phyloP scores from a whole-genome alignment of 179 eudicot species.

The Beta lomatogona region DNA sequence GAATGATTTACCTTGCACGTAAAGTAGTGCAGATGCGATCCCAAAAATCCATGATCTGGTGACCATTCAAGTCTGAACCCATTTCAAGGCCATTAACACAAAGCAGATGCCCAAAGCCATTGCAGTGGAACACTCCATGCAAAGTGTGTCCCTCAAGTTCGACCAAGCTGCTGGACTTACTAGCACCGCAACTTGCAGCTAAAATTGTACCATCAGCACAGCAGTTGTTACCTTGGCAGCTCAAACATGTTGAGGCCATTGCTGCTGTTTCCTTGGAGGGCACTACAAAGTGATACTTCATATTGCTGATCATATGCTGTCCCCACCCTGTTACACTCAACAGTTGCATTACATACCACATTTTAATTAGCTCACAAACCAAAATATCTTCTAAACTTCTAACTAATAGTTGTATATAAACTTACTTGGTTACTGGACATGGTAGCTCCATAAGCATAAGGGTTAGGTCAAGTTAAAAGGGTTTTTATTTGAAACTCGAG shows the following conservation, averaged over 20 bases:
- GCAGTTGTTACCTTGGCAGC: slow-evolving; percentile 34
- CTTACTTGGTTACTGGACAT: too few relatives aligned
- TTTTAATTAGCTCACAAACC: too few relatives aligned
- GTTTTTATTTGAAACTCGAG: too few relatives aligned
- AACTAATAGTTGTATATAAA: too few relatives aligned
- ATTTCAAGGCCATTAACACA: slow-evolving; percentile 78
- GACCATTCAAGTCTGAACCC: slow-evolving; percentile 72
- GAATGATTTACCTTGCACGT: slow-evolving; percentile 61
- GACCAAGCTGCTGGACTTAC: slow-evolving; percentile 49
- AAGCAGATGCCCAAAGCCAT: slow-evolving; percentile 96
- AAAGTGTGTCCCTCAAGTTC: slow-evolving; percentile 71
- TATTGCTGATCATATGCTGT: slow-evolving; percentile 87
- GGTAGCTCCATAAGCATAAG: too few relatives aligned
- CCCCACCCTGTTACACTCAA: slow-evolving; percentile 77
- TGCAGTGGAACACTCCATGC: slow-evolving; percentile 92
- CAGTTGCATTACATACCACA: too few relatives aligned
- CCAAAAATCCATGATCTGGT: slow-evolving; percentile 92
- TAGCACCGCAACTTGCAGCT: slow-evolving; percentile 33
- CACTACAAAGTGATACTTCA: slow-evolving; percentile 86
- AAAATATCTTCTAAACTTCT: neutral
- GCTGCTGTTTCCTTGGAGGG: slow-evolving; percentile 64
- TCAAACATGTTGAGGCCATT: slow-evolving; percentile 43
- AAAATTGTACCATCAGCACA: slow-evolving; percentile 24
- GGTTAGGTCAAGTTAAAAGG: too few relatives aligned
- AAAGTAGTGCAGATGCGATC: slow-evolving; percentile 76